Conservation (phyloP, 192 early-diverging fungal species). For the Podila verticillata region DNA sequence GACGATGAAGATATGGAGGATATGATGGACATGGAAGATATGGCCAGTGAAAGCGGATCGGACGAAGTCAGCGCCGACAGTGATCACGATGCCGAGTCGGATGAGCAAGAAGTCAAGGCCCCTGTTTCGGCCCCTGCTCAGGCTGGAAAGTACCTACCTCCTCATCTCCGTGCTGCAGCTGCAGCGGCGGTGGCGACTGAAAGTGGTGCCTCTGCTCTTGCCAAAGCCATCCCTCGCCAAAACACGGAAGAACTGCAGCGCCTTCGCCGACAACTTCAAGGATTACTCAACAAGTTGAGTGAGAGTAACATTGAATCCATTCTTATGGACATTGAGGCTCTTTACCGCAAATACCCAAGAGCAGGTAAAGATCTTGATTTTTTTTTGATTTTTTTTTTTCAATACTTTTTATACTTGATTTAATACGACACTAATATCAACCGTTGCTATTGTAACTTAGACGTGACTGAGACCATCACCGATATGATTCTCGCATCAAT, state of each 20-base stretch:
- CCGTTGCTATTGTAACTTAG: conserved; percentile 32
- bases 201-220: conserved; percentile 30
- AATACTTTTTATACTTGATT: not conserved
- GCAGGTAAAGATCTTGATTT: conserved; percentile 58
- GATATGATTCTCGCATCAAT: conserved; percentile 81
- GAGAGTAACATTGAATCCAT: conserved; percentile 94
- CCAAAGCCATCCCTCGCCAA: conserved; percentile 40
- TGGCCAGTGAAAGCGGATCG: conserved; percentile 11
- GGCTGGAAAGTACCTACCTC: conserved; percentile 85
- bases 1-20: conserved; percentile 36
- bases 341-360: conserved; percentile 74
- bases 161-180: conserved; percentile 77
- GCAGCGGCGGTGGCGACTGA: conserved; percentile 31
- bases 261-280: conserved; percentile 84
- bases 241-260: conserved; percentile 78
- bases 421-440: not conserved
- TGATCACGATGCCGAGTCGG: conserved; percentile 47
- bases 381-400: conserved; percentile 2
- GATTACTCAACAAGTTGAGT: conserved; percentile 89
- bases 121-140: conserved; percentile 3
- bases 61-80: conserved; percentile 34
- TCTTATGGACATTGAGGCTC: conserved; percentile 79
- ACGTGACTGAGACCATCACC: conserved; percentile 89
- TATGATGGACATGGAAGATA: conserved; percentile 38
- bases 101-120: conserved; percentile 8